Evolutionary conservation across 2,329 filamentous ascomycete species (phyloP), one percentile per base, ranked within the genome.

Genomic region (Didymosphaeria variabile): DNA sequence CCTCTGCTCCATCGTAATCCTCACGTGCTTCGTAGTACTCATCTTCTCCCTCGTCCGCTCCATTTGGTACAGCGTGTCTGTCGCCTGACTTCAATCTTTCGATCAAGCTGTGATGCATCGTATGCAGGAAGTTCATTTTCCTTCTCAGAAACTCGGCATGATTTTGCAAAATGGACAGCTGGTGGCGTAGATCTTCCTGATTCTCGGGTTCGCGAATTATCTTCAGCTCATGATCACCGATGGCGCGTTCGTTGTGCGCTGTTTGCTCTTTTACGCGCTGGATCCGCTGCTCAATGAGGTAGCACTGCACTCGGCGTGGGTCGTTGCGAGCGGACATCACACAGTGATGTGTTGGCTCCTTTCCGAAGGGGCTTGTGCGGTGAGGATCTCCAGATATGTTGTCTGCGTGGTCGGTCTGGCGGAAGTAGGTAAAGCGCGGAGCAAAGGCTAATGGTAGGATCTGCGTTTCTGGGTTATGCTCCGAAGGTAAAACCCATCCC

Each of bases 391-490:
- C 90, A 53, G 89, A 87, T 62, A 93, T 93, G 23, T 88, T 86
- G 61, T 92, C 90, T 17, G 88, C 89, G 74, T 97, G 95, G 70
- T 99, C 95, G 1, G 95, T 99, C 79, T 99, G 93, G 34, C 95
- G 88, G 82, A 97, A 97, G 78, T 99, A 99, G 0, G 95, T 98
- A 72, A 99, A 91, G 1, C 95, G 88, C n/a, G 95, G 96, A 21
- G 94, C 92, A 71, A 90, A 98, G 0, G 92, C 94, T 9, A 99
- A 85, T 0, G 96, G 96, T 57, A 99, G 80, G 49, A 99, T 99
- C 77, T 95, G 94, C 0, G 94, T 98, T 67, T 96, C 91, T 0
- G 94, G 94, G 67, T 97, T 96, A 34, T 91, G 88, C 73, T 97
- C 92, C 15, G 92, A 91, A 0, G 94, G 94, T 26, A 97, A 80